Conservation (phyloP, 2,329 filamentous ascomycete genomes). For the Cyphellophora europaea region DNA sequence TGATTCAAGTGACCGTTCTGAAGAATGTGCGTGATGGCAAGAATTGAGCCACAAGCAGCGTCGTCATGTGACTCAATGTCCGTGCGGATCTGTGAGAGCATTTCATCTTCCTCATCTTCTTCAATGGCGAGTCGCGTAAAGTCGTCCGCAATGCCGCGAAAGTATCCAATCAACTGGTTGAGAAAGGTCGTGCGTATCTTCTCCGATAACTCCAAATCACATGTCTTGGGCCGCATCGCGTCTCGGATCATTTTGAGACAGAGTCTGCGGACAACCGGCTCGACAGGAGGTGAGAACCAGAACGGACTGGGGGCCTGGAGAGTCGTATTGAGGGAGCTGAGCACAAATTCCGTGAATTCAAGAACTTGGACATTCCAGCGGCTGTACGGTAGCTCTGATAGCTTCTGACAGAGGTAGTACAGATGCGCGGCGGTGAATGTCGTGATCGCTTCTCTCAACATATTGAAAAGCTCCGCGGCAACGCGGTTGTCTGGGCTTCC, state of each 20-base stretch:
- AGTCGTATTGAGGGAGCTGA: no score
- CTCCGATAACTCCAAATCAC: slow-evolving; percentile 38
- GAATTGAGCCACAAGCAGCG: slow-evolving; percentile 10
- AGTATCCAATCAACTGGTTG: slow-evolving; percentile 1
- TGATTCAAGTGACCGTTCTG: no score
- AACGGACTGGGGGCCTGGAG: slow-evolving; percentile 1
- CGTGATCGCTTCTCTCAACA: slow-evolving; percentile 45
- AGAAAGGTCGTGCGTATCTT: slow-evolving; percentile 17
- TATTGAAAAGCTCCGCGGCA: slow-evolving; percentile 66
- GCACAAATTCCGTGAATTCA: slow-evolving; percentile 51
- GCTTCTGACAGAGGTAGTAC: slow-evolving; percentile 61
- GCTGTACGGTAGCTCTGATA: slow-evolving; percentile 54
- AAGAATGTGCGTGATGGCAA: background rate
- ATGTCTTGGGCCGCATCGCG: slow-evolving; percentile 49
- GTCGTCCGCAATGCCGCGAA: background rate
- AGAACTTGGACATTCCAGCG: slow-evolving; percentile 54
- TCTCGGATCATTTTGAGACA: slow-evolving; percentile 64
- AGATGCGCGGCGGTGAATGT: slow-evolving; percentile 33
- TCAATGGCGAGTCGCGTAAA: slow-evolving; percentile 1
- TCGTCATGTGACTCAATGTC: slow-evolving; percentile 4
- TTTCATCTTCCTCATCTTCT: slow-evolving; percentile 2
- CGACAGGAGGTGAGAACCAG: slow-evolving; percentile 4
- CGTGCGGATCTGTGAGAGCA: slow-evolving; percentile 3
- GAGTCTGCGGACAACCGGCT: slow-evolving; percentile 28
- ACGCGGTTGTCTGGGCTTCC: slow-evolving; percentile 75